Conservation (phyloP, 106 monocot species). For the Dioscorea zingiberensis region DNA sequence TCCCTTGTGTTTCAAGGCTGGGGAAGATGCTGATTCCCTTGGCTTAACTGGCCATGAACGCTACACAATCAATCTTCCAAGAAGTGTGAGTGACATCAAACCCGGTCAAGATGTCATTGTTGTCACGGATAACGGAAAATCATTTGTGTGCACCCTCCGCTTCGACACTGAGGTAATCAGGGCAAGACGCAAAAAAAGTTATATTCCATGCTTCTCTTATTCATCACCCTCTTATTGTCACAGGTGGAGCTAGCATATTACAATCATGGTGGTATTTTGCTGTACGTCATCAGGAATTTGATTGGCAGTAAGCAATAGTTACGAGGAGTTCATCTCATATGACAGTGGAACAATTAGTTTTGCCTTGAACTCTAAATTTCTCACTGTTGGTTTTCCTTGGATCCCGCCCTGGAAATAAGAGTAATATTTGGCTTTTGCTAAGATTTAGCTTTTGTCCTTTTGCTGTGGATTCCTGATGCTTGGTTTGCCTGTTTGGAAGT, state of each 20-base stretch:
- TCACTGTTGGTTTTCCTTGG: not conserved
- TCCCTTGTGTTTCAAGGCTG: conserved; percentile 87
- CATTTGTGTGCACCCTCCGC: conserved; percentile 71
- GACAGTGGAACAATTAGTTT: not conserved
- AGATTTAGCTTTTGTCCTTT: too few species aligned
- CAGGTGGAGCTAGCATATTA: conserved; percentile 93
- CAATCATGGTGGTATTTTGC: conserved; percentile 87
- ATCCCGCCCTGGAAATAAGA: not conserved
- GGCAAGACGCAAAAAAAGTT: not conserved
- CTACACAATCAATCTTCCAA: conserved; percentile 72
- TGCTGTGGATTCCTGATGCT: too few species aligned
- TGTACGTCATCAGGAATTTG: conserved; percentile 80
- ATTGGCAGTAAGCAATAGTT: conserved; percentile 39
- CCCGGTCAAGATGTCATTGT: conserved; percentile 86
- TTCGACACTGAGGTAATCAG: conserved; percentile 87
- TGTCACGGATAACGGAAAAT: conserved; percentile 57
- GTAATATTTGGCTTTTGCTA: too few species aligned
- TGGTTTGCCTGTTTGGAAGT: too few species aligned
- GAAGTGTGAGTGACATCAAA: conserved; percentile 54
- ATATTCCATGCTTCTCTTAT: not conserved
- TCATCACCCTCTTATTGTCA: conserved; percentile 1
- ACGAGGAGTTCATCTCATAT: not conserved
- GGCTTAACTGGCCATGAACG: conserved; percentile 87
- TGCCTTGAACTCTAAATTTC: not conserved
- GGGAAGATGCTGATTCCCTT: conserved; percentile 79